Conservation (phyloP, 805 yeast genomes). For the Cyberlindnera lachancei region DNA sequence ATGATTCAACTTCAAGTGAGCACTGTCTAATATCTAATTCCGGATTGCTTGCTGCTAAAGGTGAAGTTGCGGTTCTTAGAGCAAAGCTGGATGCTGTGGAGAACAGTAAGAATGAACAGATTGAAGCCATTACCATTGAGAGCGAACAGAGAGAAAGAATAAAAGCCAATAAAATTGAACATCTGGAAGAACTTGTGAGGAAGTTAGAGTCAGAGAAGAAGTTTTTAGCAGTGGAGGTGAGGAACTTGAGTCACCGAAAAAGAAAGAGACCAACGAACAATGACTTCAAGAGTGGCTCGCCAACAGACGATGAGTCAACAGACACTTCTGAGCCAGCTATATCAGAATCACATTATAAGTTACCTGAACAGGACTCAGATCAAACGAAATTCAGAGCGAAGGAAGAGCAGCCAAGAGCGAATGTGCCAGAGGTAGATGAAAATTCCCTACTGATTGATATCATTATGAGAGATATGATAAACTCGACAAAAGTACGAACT, state of each 20-base stretch:
- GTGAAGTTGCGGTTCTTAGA: constrained; percentile 75
- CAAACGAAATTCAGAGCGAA: no score
- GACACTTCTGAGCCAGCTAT: constrained; percentile 7
- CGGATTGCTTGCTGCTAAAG: constrained; percentile 50
- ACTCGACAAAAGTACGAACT: constrained; percentile 27
- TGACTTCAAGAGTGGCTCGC: constrained; percentile 5
- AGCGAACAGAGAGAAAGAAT: constrained; percentile 18
- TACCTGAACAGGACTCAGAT: no score
- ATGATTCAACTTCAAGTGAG: constrained; percentile 16
- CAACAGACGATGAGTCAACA: neutral
- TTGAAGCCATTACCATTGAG: constrained; percentile 29
- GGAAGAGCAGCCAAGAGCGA: no score
- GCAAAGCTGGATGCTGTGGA: constrained; percentile 33
- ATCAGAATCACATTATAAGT: no score
- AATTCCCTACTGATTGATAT: constrained; percentile 30
- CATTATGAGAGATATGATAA: constrained; percentile 27
- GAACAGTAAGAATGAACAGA: constrained; percentile 47
- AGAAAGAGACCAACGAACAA: constrained; percentile 10
- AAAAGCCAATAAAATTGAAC: constrained; percentile 29
- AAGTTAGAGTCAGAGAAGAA: constrained; percentile 47
- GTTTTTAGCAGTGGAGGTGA: constrained; percentile 44
- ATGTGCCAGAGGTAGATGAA: no score
- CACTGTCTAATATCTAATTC: no score
- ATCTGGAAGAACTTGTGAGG: constrained; percentile 34
- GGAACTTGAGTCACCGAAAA: constrained; percentile 21